phyloP scores from a whole-genome alignment of 441 rosid species.

The Brassica hybrid region DNA sequence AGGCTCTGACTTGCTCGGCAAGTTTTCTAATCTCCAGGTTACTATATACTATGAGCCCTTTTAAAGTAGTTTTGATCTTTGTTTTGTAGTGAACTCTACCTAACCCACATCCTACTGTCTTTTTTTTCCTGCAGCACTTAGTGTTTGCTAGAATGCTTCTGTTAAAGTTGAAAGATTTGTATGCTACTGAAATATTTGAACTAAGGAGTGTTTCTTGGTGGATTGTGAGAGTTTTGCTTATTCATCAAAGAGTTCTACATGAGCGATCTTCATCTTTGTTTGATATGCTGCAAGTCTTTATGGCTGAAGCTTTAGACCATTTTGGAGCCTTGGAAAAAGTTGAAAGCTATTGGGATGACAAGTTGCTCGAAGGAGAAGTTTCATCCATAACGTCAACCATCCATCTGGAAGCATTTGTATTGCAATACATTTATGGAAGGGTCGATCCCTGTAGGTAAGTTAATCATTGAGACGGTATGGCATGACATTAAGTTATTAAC shows the following conservation, averaged over 20 bases:
- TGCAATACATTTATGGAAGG: constrained; percentile 77
- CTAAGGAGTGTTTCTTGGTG: constrained; percentile 90
- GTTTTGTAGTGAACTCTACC: constrained; percentile 7
- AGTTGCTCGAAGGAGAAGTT: constrained; percentile 60
- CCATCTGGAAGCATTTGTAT: constrained; percentile 83
- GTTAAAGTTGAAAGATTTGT: constrained; percentile 73
- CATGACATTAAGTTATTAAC: constrained; percentile 9
- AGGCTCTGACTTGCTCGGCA: constrained; percentile 88
- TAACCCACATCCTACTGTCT: background rate
- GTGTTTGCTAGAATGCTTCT: constrained; percentile 79
- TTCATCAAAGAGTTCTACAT: constrained; percentile 85
- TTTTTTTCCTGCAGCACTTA: constrained; percentile 36
- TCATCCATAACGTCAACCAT: too few species aligned
- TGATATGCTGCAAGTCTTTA: constrained; percentile 79
- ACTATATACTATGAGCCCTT: background rate
- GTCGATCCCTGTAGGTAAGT: constrained; percentile 83
- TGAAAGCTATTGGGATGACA: constrained; percentile 59
- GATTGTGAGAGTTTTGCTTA: constrained; percentile 73
- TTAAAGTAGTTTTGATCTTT: constrained; percentile 19
- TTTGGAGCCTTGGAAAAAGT: constrained; percentile 54
- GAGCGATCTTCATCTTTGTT: constrained; percentile 86
- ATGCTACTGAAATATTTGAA: constrained; percentile 50
- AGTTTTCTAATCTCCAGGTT: constrained; percentile 89
- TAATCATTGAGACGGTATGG: constrained; percentile 22
- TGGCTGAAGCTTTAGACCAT: constrained; percentile 54